Evolutionary conservation across 306 rosid genomes (phyloP), one percentile per base, ranked within the genome.

Genomic region (Astragalus membranaceus): DNA sequence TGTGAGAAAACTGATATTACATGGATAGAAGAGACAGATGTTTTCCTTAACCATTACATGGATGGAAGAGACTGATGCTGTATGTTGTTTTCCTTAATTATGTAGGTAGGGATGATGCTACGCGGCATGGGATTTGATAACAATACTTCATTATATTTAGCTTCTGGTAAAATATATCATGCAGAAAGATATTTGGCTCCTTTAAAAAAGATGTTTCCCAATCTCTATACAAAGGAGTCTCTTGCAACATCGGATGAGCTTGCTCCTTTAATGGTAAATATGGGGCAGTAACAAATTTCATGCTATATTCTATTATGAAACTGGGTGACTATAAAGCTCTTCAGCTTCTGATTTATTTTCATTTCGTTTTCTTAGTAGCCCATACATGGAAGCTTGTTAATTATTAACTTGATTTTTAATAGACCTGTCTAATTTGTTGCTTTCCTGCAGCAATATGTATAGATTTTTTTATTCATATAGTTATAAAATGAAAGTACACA

Each of bases 61-160:
- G 33, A 62, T 59, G 17, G 33, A 73, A 67, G 75, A 44, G 51
- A 72, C 76, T 75, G 29, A 60, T 73, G 58, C 60, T 81, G 77
- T 44, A n/a, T 62, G 51, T 69, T 64, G 58, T 76, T 74, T 78
- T 78, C 65, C 49, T 76, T 61, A 69, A 82, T 65, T 51, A 47
- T 52, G 72, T 82, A 95, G 99, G 99, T 91, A 50, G 99, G 97
- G 33, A 79, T 91, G 92, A 85, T 95, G 89, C 86, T 95, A 35
- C 91, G 92, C 8, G 99, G 95, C 76, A 87, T 95, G 96, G 99
- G 97, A 49, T 89, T 95, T 70, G 83, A 82, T 74, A 91, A 91
- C 79, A 81, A 71, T 69, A 95, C 96, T 4, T 82, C 92, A 65
- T 83, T 95, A 72, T 95, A 84, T 81, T 82, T 95, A 81, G 99